Evolutionary conservation across 2,329 filamentous ascomycete genomes (phyloP).

Genomic region (Colletotrichum kahawae): DNA sequence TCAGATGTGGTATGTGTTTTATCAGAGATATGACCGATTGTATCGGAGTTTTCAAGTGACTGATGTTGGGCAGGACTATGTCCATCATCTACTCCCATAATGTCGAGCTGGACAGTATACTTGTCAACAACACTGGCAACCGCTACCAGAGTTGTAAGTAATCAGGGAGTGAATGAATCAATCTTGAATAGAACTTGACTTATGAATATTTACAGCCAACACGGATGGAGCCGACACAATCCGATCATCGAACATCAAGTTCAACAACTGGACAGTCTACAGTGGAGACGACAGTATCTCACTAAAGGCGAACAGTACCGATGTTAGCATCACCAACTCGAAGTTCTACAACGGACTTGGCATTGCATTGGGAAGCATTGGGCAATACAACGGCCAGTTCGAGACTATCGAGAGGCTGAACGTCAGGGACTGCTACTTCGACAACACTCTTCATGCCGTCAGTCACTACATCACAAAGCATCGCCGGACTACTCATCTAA

Average conservation of each 20-base stretch:
- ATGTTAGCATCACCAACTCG: constrained; percentile 39
- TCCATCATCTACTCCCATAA: constrained; percentile 48
- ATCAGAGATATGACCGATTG: background rate
- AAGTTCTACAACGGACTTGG: constrained; percentile 45
- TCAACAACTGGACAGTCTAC: constrained; percentile 31
- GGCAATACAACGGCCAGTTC: constrained; percentile 47
- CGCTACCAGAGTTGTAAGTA: constrained; percentile 22
- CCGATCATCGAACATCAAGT: constrained; percentile 27
- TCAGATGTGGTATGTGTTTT: constrained; percentile 53
- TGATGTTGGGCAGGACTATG: constrained; percentile 36
- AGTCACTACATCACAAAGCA: background rate
- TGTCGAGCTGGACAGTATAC: constrained; percentile 47
- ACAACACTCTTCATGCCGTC: constrained; percentile 40
- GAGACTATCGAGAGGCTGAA: constrained; percentile 47
- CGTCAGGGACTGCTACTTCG: constrained; percentile 41
- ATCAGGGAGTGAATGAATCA: background rate
- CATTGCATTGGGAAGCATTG: constrained; percentile 53
- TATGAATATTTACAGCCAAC: constrained; percentile 25
- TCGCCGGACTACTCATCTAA: background rate
- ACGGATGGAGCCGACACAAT: constrained; percentile 37
- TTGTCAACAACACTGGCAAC: constrained; percentile 49
- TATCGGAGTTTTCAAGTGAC: background rate
- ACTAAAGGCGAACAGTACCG: constrained; percentile 29
- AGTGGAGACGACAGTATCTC: constrained; percentile 29
- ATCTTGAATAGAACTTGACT: background rate